These are phyloP conservation scores for Fusarium fujikuroi DNA, from an alignment of 2,329 filamentous ascomycete genomes.

Conservation along the genomic window DNA sequence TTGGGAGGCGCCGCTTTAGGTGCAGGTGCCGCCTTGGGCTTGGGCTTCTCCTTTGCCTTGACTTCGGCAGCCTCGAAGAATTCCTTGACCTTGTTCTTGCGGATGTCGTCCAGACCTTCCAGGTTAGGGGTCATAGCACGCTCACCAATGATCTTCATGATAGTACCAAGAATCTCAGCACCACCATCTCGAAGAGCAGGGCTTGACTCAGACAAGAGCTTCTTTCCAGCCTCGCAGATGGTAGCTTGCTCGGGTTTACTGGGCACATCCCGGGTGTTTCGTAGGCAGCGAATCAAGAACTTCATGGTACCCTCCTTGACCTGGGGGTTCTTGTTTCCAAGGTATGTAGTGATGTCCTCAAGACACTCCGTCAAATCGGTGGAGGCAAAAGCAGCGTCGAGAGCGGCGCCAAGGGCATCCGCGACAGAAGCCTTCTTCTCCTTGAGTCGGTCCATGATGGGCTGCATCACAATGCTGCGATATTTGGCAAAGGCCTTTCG, in stretches of 20 bases:
- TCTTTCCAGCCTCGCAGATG: slow-evolving; percentile 90
- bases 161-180: slow-evolving; percentile 88
- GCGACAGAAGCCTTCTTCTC: slow-evolving; percentile 94
- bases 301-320: slow-evolving; percentile 96
- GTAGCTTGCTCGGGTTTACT: slow-evolving; percentile 83
- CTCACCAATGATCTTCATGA: slow-evolving; percentile 99
- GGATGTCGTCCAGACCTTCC: slow-evolving; percentile 93
- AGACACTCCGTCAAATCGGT: slow-evolving; percentile 85
- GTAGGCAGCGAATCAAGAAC: slow-evolving; percentile 89
- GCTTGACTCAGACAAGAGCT: slow-evolving; percentile 88
- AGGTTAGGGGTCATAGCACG: slow-evolving; percentile 93
- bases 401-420: slow-evolving; percentile 85
- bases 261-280: slow-evolving; percentile 84
- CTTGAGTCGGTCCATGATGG: slow-evolving; percentile 95
- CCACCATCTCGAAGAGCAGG: slow-evolving; percentile 88
- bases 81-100: slow-evolving; percentile 95
- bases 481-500: slow-evolving; percentile 83
- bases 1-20: slow-evolving; percentile 63
- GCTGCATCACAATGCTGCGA: slow-evolving; percentile 80
- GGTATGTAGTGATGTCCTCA: slow-evolving; percentile 87
- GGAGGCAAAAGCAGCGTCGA: slow-evolving; percentile 75
- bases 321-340: slow-evolving; percentile 96
- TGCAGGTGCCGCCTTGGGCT: slow-evolving; percentile 72
- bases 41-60: slow-evolving; percentile 75
- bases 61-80: slow-evolving; percentile 74